A percentile compares a stretch with the other conserved stretches of the same genome.
Conservation (phyloP, 345 rosid genomes). For the Nasturtium officinale region DNA sequence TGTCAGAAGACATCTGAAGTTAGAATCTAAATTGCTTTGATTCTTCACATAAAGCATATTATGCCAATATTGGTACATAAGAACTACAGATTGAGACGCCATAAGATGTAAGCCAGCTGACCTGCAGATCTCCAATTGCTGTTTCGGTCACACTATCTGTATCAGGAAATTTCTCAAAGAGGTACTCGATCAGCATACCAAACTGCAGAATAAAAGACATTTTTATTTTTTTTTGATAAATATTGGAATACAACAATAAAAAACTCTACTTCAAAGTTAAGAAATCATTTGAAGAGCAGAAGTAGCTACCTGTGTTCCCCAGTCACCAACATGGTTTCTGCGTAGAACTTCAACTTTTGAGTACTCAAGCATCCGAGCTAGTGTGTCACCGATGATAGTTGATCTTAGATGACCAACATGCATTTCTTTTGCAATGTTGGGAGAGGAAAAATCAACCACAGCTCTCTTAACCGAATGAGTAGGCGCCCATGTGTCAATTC, state of each 20-base stretch:
- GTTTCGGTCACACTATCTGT: conserved; percentile 65
- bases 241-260: background rate
- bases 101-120: conserved; percentile 37
- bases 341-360: conserved; percentile 90
- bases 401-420: conserved; percentile 98
- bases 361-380: conserved; percentile 93
- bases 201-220: conserved; percentile 58
- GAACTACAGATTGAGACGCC: conserved; percentile 16
- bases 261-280: background rate
- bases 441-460: conserved; percentile 96
- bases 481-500: conserved; percentile 92
- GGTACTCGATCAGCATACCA: conserved; percentile 94
- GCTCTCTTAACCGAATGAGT: conserved; percentile 63
- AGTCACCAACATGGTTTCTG: conserved; percentile 98
- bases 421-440: conserved; percentile 99
- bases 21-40: conserved; percentile 23
- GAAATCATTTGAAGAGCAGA: conserved; percentile 14
- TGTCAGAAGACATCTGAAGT: conserved; percentile 42
- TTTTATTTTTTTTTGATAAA: conserved; percentile 11
- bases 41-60: conserved; percentile 19
- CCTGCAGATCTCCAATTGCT: conserved; percentile 96
- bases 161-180: conserved; percentile 79
- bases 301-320: conserved; percentile 96
- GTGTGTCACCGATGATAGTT: conserved; percentile 92
- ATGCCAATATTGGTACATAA: conserved; percentile 1